Base-by-base conservation (phyloP, 1,139 yeast genomes). In the Dujonia santamariae region DNA sequence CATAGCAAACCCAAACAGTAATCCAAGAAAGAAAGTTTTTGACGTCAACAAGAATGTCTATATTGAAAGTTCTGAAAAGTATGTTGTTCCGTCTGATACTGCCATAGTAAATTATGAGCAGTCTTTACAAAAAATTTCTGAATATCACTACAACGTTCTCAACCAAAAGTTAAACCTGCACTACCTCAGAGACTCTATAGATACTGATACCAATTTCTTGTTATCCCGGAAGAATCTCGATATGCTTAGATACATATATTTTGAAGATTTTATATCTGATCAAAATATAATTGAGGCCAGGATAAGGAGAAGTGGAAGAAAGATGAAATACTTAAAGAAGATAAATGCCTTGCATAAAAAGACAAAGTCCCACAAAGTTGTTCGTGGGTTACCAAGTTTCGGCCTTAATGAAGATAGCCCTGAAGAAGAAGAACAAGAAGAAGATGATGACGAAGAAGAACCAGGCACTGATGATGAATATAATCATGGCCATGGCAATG, bases 231-330 rank as follows among this genome's bases (percentile, higher is more conserved):
- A 43, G 27, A 55, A 56, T 35, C 28, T 57, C 7, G 41, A 50
- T 16, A 41, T 52, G 14, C 49, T 59, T 37, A 45, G 63, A 26
- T 56, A 56, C 39, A 50, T 56, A 2, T 59, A 56, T 33, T 59
- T 56, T 34, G 49, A 56, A 29, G 46, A 45, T 12, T 42, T 59
- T 24, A 42, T 37, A n/a, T 33, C 36, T 13, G 44, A 49, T 26
- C 35, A 35, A 19, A 40, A 38, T 17, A 26, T 37, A 26, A 40
- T 17, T 18, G 30, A 27, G 12, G 12, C 7, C 11, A 18, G 12
- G 12, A 17, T 17, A 7, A n/a, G 11, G 14, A 14, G 18, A 17
- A 17, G 18, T 11, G 4, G 13, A 17, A 13, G 6, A 14, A 27
- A 24, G 17, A 32, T 32, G 26, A 44, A 47, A 20, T 54, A 44